Conservation (phyloP, 1,284 basidiomycete genomes). For the Cerrena zonata region DNA sequence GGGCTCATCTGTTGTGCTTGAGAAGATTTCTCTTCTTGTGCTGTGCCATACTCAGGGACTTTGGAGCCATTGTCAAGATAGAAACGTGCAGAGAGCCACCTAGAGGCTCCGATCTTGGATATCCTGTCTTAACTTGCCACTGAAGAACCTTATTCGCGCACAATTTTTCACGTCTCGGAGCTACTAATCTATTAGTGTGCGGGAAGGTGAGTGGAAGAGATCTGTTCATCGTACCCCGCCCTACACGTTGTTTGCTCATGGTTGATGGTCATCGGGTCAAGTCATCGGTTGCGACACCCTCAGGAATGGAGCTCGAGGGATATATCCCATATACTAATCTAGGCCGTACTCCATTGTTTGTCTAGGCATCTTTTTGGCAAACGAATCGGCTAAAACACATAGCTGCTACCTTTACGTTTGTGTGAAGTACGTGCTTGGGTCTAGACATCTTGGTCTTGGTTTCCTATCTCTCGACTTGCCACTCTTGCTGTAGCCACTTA, state of each 20-base stretch:
- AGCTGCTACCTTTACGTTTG: background rate
- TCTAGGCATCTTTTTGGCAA: background rate
- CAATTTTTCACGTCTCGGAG: background rate
- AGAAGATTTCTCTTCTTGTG: no score
- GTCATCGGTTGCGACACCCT: background rate
- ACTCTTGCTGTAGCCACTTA: background rate
- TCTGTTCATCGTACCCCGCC: background rate
- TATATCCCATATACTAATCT: background rate
- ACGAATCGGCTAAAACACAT: background rate
- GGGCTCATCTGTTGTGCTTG: no score
- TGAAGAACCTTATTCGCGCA: background rate
- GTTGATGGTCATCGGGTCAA: conserved; percentile 12
- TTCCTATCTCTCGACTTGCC: background rate
- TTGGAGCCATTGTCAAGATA: no score
- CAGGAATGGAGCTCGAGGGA: background rate
- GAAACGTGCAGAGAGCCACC: no score
- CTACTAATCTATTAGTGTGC: background rate
- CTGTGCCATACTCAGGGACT: no score
- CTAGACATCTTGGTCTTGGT: background rate
- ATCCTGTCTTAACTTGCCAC: background rate
- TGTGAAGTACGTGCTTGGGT: background rate
- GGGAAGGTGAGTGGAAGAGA: background rate
- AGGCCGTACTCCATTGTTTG: background rate
- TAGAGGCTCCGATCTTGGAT: background rate
- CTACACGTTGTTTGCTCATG: conserved; percentile 15